phyloP scores from a whole-genome alignment of 2,329 filamentous ascomycete genomes.

The Epichloe bromicola region DNA sequence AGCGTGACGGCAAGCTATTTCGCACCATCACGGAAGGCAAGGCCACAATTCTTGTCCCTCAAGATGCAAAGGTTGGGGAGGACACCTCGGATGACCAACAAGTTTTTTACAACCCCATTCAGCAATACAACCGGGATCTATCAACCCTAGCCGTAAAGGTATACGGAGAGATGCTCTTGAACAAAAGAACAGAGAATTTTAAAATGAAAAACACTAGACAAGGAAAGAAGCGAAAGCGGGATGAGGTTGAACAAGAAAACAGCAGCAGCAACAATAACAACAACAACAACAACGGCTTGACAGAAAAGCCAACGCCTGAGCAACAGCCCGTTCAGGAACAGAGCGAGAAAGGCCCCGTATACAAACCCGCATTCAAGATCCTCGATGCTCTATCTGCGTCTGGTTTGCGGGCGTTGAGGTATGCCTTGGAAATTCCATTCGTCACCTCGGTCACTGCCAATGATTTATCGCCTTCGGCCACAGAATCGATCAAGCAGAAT shows the following conservation, averaged over 20 bases:
- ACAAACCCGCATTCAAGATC: conserved; percentile 54
- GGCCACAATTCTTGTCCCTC: conserved; percentile 42
- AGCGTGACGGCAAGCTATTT: conserved; percentile 34
- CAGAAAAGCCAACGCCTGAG: not conserved
- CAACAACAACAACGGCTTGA: not conserved
- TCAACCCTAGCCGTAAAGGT: conserved; percentile 86
- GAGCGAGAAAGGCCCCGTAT: conserved; percentile 15
- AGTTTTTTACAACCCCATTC: conserved; percentile 98
- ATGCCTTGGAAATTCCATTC: conserved; percentile 82
- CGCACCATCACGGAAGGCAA: conserved; percentile 41
- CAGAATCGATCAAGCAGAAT: conserved; percentile 72
- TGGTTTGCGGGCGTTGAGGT: conserved; percentile 79
- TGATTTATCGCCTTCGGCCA: conserved; percentile 67
- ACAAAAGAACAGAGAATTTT: conserved; percentile 29
- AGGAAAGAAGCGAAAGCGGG: conserved; percentile 35
- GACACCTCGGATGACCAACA: conserved; percentile 53
- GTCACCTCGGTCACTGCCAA: conserved; percentile 76
- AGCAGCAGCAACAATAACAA: not conserved
- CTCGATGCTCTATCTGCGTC: conserved; percentile 92
- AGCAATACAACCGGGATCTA: conserved; percentile 95
- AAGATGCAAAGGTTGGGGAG: conserved; percentile 28
- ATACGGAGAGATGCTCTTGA: conserved; percentile 57
- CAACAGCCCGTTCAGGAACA: conserved; percentile 8
- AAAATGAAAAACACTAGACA: conserved; percentile 25
- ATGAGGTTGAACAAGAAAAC: conserved; percentile 12